Base-by-base conservation (phyloP, 257 asterid species). In the Petrea volubilis region DNA sequence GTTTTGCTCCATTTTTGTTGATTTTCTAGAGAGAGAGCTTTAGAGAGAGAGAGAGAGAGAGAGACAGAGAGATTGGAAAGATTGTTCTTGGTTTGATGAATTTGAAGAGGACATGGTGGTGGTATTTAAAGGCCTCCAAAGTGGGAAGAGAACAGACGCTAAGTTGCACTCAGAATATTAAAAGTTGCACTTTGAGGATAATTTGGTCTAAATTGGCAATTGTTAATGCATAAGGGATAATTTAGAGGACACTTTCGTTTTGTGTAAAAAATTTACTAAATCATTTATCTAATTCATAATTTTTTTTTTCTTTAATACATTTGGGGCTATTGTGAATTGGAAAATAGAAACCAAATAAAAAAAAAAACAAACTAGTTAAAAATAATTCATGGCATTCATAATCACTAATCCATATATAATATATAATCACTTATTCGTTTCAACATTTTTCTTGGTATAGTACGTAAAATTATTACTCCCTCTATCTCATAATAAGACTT, bases 1-100 rank as follows among this genome's bases (percentile, higher is more conserved):
- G 60, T 87, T 90, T 78, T 81, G 96, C 46, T 93, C 97, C 98
- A 93, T 93, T 77, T 60, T 29, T 17, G 15, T 0, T 1, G 40
- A 13, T 50, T 60, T 60, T 60, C 17, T 43, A 12, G 10, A 0
- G 20, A 4, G 46, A 29, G n/a, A 11, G 63, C 29, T 24, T 27
- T 15, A 47, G 58, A 34, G 66, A 59, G 70, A 27, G 53, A 15
- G 49, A 31, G 9, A 11, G 51, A 6, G 40, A 34, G 56, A 46
- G 63, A 46, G 47, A 46, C 28, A 11, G 50, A 15, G 29, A 23
- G 33, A 11, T 60, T 25, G 58, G 51, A 10, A 43, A 61, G 53
- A 28, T 75, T 63, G 64, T 46, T 63, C 61, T 44, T 66, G 44
- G 41, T 66, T 68, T 58, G 79, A 60, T 62, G 67, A 28, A 29